Conservation (phyloP, 192 early-diverging fungal species). For the Coemansia sp. region DNA sequence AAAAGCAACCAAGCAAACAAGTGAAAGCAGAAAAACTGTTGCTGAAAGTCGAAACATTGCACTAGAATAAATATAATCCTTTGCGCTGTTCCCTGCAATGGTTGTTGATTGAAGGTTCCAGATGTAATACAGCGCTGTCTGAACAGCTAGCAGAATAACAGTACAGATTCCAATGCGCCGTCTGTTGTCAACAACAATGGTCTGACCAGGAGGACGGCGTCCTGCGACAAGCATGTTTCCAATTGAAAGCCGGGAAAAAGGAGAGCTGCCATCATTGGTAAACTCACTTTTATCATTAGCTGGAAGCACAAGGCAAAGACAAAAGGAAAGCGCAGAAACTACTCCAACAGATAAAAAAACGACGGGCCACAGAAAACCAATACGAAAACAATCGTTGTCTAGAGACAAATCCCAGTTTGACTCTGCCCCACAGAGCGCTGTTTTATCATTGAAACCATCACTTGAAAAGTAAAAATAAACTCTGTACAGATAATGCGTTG, state of each 20-base stretch:
- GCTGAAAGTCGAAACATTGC: slow-evolving; percentile 4
- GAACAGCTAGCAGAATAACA: background rate
- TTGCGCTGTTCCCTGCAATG: background rate
- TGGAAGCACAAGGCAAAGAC: background rate
- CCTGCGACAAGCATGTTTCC: slow-evolving; percentile 10
- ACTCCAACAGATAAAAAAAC: background rate
- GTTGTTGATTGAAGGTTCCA: background rate
- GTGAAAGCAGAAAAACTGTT: slow-evolving; percentile 3
- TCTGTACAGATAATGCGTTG: too few species aligned
- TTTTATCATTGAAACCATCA: background rate
- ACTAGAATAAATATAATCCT: background rate
- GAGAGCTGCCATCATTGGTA: background rate
- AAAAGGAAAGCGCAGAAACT: slow-evolving; percentile 1
- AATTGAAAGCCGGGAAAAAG: background rate
- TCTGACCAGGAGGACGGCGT: slow-evolving; percentile 23
- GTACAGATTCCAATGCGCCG: background rate
- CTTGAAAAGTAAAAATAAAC: too few species aligned
- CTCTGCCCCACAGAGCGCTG: background rate
- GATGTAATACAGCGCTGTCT: slow-evolving; percentile 11
- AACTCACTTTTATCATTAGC: background rate
- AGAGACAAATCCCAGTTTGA: background rate
- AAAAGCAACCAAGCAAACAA: background rate
- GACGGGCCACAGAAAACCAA: slow-evolving; percentile 20
- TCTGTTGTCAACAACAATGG: slow-evolving; percentile 32
- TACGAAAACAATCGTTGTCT: slow-evolving; percentile 12